These are phyloP conservation scores for Symbiodinium natans DNA, from an alignment of 73 alveolate species.

Conservation along the genomic window DNA sequence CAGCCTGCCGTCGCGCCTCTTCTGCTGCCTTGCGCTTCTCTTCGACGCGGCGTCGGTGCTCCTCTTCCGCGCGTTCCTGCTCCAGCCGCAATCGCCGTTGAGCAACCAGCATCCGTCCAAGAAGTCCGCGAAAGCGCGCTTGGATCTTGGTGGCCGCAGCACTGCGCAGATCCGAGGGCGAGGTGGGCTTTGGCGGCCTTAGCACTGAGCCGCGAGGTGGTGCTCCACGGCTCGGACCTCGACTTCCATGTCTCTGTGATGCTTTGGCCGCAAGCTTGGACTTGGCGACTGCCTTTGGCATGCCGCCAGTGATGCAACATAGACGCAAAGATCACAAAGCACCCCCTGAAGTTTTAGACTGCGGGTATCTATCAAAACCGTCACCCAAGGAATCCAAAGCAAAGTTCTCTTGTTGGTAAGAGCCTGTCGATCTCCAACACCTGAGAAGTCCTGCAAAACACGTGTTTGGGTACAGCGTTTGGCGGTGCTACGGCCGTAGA, in stretches of 20 bases:
- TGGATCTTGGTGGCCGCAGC: slow-evolving; percentile 73
- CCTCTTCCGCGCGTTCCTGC: slow-evolving; percentile 60
- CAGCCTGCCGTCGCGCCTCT: slow-evolving; percentile 33
- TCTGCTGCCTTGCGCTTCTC: slow-evolving; percentile 19
- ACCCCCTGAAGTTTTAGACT: neutral
- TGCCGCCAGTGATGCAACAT: neutral
- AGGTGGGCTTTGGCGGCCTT: no score
- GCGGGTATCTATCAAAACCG: no score
- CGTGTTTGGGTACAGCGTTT: no score
- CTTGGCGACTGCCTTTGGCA: slow-evolving; percentile 15
- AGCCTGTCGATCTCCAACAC: no score
- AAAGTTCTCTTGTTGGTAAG: no score
- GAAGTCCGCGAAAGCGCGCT: slow-evolving; percentile 71
- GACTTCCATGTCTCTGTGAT: neutral
- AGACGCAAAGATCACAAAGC: neutral
- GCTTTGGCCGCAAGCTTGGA: neutral
- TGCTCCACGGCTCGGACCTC: neutral
- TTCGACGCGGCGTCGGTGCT: slow-evolving; percentile 10
- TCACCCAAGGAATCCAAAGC: no score
- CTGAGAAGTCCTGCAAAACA: no score
- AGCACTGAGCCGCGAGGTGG: neutral
- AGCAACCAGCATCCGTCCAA: slow-evolving; percentile 32
- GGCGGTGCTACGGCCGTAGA: no score
- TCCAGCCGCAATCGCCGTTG: slow-evolving; percentile 39
- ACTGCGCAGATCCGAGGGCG: neutral